phyloP scores from a whole-genome alignment of 148 eudicot species.

The Limonium bicolor region DNA sequence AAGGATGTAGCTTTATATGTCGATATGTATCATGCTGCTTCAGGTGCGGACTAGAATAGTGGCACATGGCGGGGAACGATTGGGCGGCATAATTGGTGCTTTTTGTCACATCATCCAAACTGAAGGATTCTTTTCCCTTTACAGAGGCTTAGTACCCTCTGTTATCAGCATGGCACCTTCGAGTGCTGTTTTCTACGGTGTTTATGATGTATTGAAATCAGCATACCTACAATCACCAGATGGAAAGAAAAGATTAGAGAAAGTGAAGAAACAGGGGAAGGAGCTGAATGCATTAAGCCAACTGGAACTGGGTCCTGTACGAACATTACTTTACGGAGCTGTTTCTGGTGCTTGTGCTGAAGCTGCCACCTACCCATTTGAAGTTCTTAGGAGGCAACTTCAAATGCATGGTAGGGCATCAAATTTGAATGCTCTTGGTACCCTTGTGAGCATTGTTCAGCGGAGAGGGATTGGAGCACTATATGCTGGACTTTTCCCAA shows the following conservation, averaged over 20 bases:
- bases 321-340: slow-evolving; percentile 53
- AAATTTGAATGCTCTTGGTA: slow-evolving; percentile 35
- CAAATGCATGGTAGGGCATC: slow-evolving; percentile 38
- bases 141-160: slow-evolving; percentile 54
- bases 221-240: slow-evolving; percentile 43
- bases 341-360: slow-evolving; percentile 73
- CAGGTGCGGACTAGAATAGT: slow-evolving; percentile 55
- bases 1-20: not conserved
- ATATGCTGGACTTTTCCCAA: slow-evolving; percentile 57
- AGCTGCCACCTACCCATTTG: slow-evolving; percentile 60
- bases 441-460: slow-evolving; percentile 36
- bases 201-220: slow-evolving; percentile 47
- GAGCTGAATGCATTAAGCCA: slow-evolving; percentile 38
- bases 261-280: slow-evolving; percentile 34
- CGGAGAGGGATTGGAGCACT: slow-evolving; percentile 49
- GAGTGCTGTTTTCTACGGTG: slow-evolving; percentile 57
- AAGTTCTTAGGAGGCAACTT: slow-evolving; percentile 50
- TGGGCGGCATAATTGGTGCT: slow-evolving; percentile 61
- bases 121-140: slow-evolving; percentile 58
- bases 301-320: slow-evolving; percentile 41
- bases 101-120: slow-evolving; percentile 39
- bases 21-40: not conserved
- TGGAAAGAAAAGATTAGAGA: slow-evolving; percentile 34
- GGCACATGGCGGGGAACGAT: slow-evolving; percentile 52
- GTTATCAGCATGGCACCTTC: slow-evolving; percentile 58